Base-by-base conservation (phyloP, 306 rosid species). In the Geum urbanum region DNA sequence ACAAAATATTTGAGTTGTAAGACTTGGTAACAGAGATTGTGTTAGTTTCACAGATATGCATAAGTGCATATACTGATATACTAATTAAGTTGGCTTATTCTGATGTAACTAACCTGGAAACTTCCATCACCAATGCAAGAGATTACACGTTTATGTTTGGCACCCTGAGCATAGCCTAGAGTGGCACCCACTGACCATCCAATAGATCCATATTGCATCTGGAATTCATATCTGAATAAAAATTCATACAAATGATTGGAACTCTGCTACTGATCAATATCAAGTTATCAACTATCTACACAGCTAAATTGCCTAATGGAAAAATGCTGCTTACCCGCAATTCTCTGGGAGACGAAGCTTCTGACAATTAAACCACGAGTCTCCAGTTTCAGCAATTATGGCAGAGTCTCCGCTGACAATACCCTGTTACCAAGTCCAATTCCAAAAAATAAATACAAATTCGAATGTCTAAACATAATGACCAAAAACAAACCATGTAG, bases 171-270 rank as follows among this genome's bases (percentile, higher is more conserved):
- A 57, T 92, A 92, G 67, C 96, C 96, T 51, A 92, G 92, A 66
- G 98, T 84, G 55, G 98, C 98, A 45, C 98, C 95, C 14, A 89
- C 96, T 19, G 96, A 89, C 96, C 98, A 92, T 24, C 96, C 96
- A 74, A 92, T 89, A 9, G 95, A 92, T 75, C 98, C 98, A 82
- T 89, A 92, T 79, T 92, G 98, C 96, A 92, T 89, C 78, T 89
- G 98, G 85, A 92, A 92, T 78, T 91, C 97, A 69, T 76, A 92
- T 54, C 96, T 92, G 85, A 69, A 83, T 52, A 53, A 68, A 27
- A 79, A 71, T 66, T 66, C 66, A 52, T n/a, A 74, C 19, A 74
- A n/a, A 50, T 39, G 41, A 49, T 51, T 70, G 66, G 64, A n/a
- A 67, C 8, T 49, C 43, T 24, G 2, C 55, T 14, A 15, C 45